Percentiles rank a stretch among this genome's conserved stretches.
Conservation (phyloP, 2,329 filamentous ascomycete species). For the Dryadomyces sulphureus region DNA sequence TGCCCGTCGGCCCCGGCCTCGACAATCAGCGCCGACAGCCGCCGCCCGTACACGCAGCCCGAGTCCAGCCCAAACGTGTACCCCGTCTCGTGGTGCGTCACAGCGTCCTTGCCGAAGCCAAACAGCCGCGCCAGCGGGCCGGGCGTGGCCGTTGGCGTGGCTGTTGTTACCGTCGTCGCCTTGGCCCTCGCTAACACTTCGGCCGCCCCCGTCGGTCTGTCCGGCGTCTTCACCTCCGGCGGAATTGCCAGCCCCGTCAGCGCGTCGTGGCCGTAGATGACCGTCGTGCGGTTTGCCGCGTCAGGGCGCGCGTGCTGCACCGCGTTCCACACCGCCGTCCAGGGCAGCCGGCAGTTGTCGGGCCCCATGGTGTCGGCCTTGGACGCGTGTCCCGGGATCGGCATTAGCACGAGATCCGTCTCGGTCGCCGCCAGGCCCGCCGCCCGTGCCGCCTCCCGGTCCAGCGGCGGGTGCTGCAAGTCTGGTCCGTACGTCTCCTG, state of each 20-base stretch:
- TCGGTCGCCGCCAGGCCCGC: background rate
- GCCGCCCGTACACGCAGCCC: slow-evolving; percentile 61
- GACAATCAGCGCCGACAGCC: slow-evolving; percentile 65
- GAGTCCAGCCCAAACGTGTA: slow-evolving; percentile 81
- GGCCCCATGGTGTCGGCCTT: slow-evolving; percentile 26
- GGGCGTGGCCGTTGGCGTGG: background rate
- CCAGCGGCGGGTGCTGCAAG: slow-evolving; percentile 5
- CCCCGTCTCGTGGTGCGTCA: slow-evolving; percentile 18
- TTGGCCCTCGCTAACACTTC: background rate
- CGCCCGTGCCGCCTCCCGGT: slow-evolving; percentile 2
- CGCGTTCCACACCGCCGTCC: slow-evolving; percentile 50
- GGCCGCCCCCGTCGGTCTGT: background rate
- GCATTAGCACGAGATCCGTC: slow-evolving; percentile 14
- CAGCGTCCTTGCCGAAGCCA: background rate
- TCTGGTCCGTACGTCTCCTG: slow-evolving; percentile 7
- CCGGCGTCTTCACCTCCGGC: background rate
- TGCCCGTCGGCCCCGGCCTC: slow-evolving; percentile 26
- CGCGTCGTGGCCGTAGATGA: slow-evolving; percentile 82
- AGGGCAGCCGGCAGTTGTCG: slow-evolving; percentile 24
- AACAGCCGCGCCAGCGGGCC: background rate
- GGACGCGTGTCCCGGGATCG: slow-evolving; percentile 23
- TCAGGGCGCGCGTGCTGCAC: slow-evolving; percentile 23
- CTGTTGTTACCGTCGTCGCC: background rate
- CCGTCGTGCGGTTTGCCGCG: slow-evolving; percentile 36
- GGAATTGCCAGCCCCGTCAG: slow-evolving; percentile 46